Evolutionary conservation across 2,329 filamentous ascomycete species (phyloP).

Genomic region (Penicillium oxalicum): DNA sequence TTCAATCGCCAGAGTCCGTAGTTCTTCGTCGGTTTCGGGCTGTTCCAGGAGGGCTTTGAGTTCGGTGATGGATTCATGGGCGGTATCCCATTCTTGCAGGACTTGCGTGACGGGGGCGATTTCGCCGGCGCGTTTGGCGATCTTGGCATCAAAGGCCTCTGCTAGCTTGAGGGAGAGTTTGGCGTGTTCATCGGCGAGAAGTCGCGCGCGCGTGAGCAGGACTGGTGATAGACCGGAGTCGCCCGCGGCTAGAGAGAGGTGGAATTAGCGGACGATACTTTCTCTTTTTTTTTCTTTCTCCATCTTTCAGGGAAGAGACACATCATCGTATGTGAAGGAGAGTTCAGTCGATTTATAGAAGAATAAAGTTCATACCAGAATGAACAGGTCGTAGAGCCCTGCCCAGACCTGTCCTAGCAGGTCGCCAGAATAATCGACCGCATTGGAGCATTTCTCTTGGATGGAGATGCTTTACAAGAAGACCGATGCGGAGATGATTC

Average conservation of each 20-base stretch:
- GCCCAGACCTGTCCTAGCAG: constrained; percentile 29
- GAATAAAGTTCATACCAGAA: constrained; percentile 22
- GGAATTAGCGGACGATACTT: constrained; percentile 12
- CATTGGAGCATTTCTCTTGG: constrained; percentile 33
- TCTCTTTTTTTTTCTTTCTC: background rate
- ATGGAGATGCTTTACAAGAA: background rate
- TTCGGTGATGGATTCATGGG: constrained; percentile 58
- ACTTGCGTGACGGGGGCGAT: constrained; percentile 48
- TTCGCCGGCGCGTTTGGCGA: constrained; percentile 55
- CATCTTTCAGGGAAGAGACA: no score
- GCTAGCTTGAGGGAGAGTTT: constrained; percentile 48
- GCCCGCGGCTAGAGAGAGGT: constrained; percentile 4
- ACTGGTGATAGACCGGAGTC: constrained; percentile 46
- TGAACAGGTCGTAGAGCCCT: constrained; percentile 22
- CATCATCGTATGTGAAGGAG: no score
- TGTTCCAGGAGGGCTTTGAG: constrained; percentile 73
- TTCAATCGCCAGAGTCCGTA: constrained; percentile 54
- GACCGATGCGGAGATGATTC: background rate
- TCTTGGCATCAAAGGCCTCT: constrained; percentile 49
- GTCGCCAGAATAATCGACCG: constrained; percentile 42
- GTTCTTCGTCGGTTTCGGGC: constrained; percentile 52
- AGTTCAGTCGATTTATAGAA: background rate
- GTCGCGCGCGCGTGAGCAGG: constrained; percentile 51
- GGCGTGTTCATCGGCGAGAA: constrained; percentile 51
- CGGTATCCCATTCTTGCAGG: constrained; percentile 53